Evolutionary conservation across 192 early-diverging fungal genomes (phyloP).

Genomic region (Backusella australiensis): DNA sequence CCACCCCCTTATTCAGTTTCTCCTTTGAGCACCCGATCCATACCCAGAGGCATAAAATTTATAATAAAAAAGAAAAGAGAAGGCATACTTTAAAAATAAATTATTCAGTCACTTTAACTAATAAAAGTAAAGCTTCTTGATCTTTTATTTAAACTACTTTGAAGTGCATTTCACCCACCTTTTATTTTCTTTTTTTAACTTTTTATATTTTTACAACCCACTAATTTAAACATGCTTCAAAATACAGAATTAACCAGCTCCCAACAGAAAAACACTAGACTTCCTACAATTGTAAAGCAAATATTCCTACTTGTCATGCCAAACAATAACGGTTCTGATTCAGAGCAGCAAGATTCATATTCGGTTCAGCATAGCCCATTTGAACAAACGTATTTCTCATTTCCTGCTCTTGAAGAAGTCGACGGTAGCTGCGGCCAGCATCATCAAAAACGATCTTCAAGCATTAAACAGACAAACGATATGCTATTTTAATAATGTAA

Average conservation of each 20-base stretch:
- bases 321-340: background rate
- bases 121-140: background rate
- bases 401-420: constrained; percentile 11
- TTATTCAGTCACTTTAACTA: background rate
- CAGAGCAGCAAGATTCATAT: background rate
- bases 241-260: background rate
- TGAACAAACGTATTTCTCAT: constrained; percentile 15
- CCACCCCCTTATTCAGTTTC: background rate
- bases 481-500: background rate
- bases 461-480: background rate
- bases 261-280: constrained; percentile 6
- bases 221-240: background rate
- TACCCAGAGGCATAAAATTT: background rate
- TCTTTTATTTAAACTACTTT: constrained; percentile 7
- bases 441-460: background rate
- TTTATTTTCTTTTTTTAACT: background rate
- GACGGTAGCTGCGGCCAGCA: constrained; percentile 7
- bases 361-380: constrained; percentile 1
- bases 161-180: background rate
- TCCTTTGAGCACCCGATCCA: constrained; percentile 6
- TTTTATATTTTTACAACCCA: background rate
- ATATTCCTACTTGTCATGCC: constrained; percentile 12
- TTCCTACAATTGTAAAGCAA: constrained; percentile 17
- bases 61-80: background rate
- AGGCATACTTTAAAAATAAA: background rate